Evolutionary conservation across 2,329 filamentous ascomycete species (phyloP), one percentile per base, ranked within the genome.

Genomic region (Colletotrichum liriopes): DNA sequence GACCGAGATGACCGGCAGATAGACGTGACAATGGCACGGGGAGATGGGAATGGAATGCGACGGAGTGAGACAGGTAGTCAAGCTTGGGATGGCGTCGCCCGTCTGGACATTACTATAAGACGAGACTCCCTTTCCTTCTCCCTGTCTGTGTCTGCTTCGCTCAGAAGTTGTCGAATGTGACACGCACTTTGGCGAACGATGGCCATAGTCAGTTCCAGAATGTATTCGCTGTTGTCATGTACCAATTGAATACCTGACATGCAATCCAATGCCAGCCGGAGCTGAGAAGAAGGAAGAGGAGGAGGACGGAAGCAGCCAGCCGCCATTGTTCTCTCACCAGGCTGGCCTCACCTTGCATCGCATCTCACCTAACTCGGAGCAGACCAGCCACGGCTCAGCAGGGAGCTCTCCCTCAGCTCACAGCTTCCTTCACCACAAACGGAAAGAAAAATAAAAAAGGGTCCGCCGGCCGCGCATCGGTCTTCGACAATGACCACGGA

Each of bases 71-170:
- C 68, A 14, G 51, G 12, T 29, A 39, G 26, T n/a, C 39, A 16
- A 61, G 23, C 37, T 18, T 41, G 39, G 26, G 37, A 52, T 16
- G 65, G 23, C 23, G 64, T 43, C 56, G 47, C 26, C 47, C 35
- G 47, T 64, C 47, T 29, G 26, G 35, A 35, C 32, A 59, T 64
- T 59, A 29, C 23, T 56, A 55, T 60, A 65, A 72, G 59, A 69
- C 59, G 29, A 37, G 60, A 49, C 69, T 49, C 69, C 65, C 69
- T 72, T 59, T 72, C 51, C 54, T 64, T 59, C 54, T 72, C 65
- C 65, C 69, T 70, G 59, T 55, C 69, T 70, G 59, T 55, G 37
- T 23, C 58, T 62, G 43, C 37, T 29, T 20, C n/a, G 37, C 26
- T 14, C 45, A 23, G 35, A 29, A 60, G 39, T 29, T 12, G 5